Evolutionary conservation across 257 asterid species (phyloP), one percentile per base, ranked within the genome.

Genomic region (Primulina eburnea): DNA sequence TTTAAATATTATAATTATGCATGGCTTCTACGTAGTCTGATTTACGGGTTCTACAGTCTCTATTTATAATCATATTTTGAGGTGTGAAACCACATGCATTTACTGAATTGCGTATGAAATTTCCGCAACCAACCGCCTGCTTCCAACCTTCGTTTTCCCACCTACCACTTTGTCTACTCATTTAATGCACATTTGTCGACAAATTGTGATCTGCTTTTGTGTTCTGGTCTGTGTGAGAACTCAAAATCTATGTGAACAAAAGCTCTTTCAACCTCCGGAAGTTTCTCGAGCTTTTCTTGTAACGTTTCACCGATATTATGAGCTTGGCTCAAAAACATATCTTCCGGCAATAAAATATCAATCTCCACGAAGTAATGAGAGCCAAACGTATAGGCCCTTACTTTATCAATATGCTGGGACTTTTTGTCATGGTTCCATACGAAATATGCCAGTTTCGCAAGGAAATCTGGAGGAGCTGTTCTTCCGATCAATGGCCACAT

Each of bases 401-500:
- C 97, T 0, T 96, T 92, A 78, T 87, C 97, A 0, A 92, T 92
- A 64, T 92, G 94, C 86, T 85, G 65, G 40, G 90, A 87, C 82
- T 86, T 88, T 64, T 75, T 76, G 30, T 87, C 81, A 69, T 92
- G 97, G 78, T 92, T 92, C 97, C 98, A 92, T 78, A 90, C 79
- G 33, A 92, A 90, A 73, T 87, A 92, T 0, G 95, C 89, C 43
- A 88, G 29, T 65, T 90, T 92, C 37, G 95, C 81, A 8, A 92
- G 89, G 75, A 85, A 92, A 40, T 90, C 98, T n/a, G 98, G 97
- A 5, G 98, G 97, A 5, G 98, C 95, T 17, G 98, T 82, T 77
- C 96, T 85, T 69, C 97, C 97, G 2, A 92, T 92, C 43, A 92
- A 86, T 24, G 93, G 83, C 82, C 88, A 60, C 55, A 92, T 96